phyloP scores from a whole-genome alignment of 345 rosid genomes.

The Salix udensis region DNA sequence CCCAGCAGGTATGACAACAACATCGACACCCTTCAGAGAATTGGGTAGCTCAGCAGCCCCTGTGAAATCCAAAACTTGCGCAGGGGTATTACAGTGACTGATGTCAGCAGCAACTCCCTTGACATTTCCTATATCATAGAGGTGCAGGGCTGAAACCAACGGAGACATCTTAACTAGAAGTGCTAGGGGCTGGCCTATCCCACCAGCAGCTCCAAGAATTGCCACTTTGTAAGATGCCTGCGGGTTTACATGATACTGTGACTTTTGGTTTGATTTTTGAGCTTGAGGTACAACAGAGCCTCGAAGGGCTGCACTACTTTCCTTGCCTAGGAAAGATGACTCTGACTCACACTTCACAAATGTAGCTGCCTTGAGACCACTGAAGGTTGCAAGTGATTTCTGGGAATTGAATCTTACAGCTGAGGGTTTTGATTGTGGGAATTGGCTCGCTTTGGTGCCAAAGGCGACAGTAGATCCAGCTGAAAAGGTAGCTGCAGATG shows the following conservation, averaged over 20 bases:
- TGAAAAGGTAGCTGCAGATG: conserved; percentile 57
- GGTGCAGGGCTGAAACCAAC: conserved; percentile 67
- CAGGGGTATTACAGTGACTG: conserved; percentile 93
- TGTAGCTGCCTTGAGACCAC: conserved; percentile 56
- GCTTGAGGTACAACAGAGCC: conserved; percentile 38
- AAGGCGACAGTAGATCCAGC: conserved; percentile 49
- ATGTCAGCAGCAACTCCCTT: conserved; percentile 95
- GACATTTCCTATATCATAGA: conserved; percentile 86
- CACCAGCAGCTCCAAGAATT: conserved; percentile 89
- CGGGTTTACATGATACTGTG: conserved; percentile 43
- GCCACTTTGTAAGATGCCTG: conserved; percentile 71
- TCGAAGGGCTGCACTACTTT: conserved; percentile 43
- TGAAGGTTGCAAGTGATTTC: conserved; percentile 43
- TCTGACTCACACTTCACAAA: conserved; percentile 47
- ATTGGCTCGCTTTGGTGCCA: conserved; percentile 37
- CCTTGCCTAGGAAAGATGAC: conserved; percentile 55
- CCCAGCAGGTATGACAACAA: conserved; percentile 91
- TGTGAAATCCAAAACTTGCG: conserved; percentile 79
- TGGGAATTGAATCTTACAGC: conserved; percentile 35
- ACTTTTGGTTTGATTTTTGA: conserved; percentile 28
- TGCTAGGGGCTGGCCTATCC: conserved; percentile 84
- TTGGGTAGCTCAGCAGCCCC: conserved; percentile 68
- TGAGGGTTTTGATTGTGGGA: conserved; percentile 41
- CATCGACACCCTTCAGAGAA: conserved; percentile 68
- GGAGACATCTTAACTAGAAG: conserved; percentile 95